These are phyloP conservation scores for Teunomyces funiuensis DNA, from an alignment of 805 yeast genomes.

Conservation along the genomic window DNA sequence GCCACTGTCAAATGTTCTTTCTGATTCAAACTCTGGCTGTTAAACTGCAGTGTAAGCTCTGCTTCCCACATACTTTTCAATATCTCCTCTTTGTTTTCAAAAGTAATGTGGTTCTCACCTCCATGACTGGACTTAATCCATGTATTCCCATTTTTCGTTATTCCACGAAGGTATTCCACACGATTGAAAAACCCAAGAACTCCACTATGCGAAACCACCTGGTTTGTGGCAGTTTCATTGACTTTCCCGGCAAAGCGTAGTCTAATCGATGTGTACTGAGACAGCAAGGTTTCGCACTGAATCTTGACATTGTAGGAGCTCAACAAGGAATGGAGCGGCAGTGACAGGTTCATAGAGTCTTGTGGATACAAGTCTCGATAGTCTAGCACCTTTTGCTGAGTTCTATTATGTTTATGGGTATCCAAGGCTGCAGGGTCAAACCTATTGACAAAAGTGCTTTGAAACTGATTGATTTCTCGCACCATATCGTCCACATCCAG, in stretches of 20 bases:
- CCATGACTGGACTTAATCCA: neutral
- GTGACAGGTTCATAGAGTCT: constrained; percentile 5
- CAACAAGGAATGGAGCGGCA: constrained; percentile 1
- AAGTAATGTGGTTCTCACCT: neutral
- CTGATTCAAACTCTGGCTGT: neutral
- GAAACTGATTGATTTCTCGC: constrained; percentile 31
- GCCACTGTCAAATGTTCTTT: neutral
- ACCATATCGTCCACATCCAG: constrained; percentile 17
- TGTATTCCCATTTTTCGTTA: neutral
- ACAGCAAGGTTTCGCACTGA: constrained; percentile 36
- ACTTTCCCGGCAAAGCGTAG: constrained; percentile 28
- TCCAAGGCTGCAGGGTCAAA: constrained; percentile 9
- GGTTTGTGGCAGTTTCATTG: constrained; percentile 6
- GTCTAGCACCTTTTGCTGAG: constrained; percentile 37
- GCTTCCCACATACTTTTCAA: constrained; percentile 12
- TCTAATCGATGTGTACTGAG: constrained; percentile 38
- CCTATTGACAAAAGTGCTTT: constrained; percentile 29
- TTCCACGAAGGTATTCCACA: neutral
- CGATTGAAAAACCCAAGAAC: constrained; percentile 29
- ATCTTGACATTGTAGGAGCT: constrained; percentile 25
- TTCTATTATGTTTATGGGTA: constrained; percentile 21
- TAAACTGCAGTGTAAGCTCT: constrained; percentile 5
- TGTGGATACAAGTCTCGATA: constrained; percentile 26
- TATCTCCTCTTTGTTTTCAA: constrained; percentile 5
- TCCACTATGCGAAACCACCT: constrained; percentile 21